Conservation (phyloP, 2,329 filamentous ascomycete genomes). For the Xylogone sp. region DNA sequence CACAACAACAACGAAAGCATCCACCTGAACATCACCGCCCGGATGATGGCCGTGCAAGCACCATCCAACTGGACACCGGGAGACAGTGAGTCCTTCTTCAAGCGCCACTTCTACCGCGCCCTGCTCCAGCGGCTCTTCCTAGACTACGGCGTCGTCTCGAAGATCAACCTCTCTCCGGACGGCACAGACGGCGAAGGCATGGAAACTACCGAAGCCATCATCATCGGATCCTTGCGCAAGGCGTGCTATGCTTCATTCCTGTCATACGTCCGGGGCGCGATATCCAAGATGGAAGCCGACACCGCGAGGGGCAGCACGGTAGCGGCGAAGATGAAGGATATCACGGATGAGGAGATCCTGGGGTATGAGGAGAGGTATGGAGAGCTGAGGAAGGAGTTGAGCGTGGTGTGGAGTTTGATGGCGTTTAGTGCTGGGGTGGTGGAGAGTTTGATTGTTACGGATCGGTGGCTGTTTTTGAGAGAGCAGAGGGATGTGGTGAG, state of each 20-base stretch:
- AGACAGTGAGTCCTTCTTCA: conserved; percentile 87
- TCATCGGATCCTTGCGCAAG: conserved; percentile 83
- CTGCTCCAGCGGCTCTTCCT: conserved; percentile 90
- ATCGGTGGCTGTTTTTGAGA: conserved; percentile 81
- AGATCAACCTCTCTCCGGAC: conserved; percentile 28
- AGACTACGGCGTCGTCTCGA: conserved; percentile 72
- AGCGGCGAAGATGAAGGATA: conserved; percentile 56
- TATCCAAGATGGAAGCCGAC: conserved; percentile 67
- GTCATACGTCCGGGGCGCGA: conserved; percentile 75
- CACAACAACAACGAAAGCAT: conserved; percentile 58
- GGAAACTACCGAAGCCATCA: conserved; percentile 70
- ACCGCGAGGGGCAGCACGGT: conserved; percentile 59
- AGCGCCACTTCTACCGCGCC: conserved; percentile 87
- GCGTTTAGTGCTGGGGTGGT: conserved; percentile 88
- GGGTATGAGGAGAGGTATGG: conserved; percentile 64
- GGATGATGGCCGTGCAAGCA: conserved; percentile 98
- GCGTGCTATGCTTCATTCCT: conserved; percentile 71
- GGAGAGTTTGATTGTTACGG: conserved; percentile 85
- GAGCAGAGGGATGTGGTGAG: conserved; percentile 70
- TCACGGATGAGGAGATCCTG: conserved; percentile 74
- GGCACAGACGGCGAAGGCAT: conserved; percentile 11
- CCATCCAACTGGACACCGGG: conserved; percentile 83
- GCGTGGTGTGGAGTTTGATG: conserved; percentile 91
- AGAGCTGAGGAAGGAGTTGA: conserved; percentile 73
- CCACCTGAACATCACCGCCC: conserved; percentile 88